Evolutionary conservation across 345 rosid species (phyloP), one percentile per base, ranked within the genome.

Genomic region (Aquilaria malaccensis): DNA sequence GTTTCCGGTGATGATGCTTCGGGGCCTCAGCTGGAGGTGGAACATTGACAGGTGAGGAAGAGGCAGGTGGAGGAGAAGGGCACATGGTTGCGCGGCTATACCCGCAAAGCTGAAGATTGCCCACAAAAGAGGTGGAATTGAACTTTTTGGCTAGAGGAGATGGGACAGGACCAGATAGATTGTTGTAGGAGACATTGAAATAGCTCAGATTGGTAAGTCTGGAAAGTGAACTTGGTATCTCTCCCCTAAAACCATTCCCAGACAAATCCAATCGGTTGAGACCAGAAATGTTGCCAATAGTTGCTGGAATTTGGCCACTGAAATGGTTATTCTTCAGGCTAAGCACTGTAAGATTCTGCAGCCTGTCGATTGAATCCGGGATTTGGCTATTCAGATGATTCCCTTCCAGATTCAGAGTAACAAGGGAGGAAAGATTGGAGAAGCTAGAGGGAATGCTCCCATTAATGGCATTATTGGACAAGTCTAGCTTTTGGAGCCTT

Each of bases 101-200:
- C 43, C 99, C 99, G 72, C 99, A 94, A 13, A 94, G 95, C 77
- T 87, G 88, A 75, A 86, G 63, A 71, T 90, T 94, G 0, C 99
- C 97, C 31, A 79, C 62, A 77, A 90, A 94, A 54, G 96, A 81
- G 70, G 77, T 87, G 62, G 97, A 84, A 77, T 90, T 82, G 92
- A 94, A 94, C 64, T 76, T 90, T 61, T 70, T 82, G 30, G 84
- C 72, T 41, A 94, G 85, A 7, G 45, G 43, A 54, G 82, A 61
- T 15, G 99, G 97, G 49, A 94, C 99, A 32, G 79, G 43, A 63
- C 99, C 95, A 3, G 97, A 90, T 9, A 94, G 92, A 55, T 82
- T 76, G 76, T 94, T 94, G 79, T 74, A 81, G 33, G 99, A 90
- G 63, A 90, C 95, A 72, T 89, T 89, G 78, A 93, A 87, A 50